These are phyloP conservation scores for Dacryopinax primogenitus DNA, from an alignment of 768 basidiomycete genomes.

Conservation along the genomic window DNA sequence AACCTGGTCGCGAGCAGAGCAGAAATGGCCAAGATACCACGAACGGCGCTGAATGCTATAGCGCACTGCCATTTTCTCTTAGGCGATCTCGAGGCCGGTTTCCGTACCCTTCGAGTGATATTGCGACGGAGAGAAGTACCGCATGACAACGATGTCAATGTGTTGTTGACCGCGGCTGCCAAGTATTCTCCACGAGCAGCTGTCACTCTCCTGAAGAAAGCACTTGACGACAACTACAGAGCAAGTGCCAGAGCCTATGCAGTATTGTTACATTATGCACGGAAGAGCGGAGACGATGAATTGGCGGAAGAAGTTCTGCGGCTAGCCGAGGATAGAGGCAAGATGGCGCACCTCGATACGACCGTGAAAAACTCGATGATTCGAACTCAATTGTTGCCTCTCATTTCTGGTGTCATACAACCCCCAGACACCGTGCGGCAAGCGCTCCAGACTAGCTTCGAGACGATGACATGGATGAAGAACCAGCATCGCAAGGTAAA, in stretches of 20 bases:
- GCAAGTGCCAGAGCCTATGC: slow-evolving; percentile 48
- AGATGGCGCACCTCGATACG: background rate
- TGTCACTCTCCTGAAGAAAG: slow-evolving; percentile 36
- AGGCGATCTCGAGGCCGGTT: slow-evolving; percentile 37
- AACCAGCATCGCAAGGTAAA: background rate
- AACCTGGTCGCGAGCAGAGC: slow-evolving; percentile 35
- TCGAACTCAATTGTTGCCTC: background rate
- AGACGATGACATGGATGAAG: background rate
- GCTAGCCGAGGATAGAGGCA: slow-evolving; percentile 25
- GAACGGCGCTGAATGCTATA: slow-evolving; percentile 43
- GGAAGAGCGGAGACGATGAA: slow-evolving; percentile 32
- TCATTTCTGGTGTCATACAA: background rate
- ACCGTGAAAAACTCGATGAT: background rate
- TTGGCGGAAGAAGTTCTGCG: slow-evolving; percentile 36
- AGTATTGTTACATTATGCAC: slow-evolving; percentile 49
- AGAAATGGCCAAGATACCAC: slow-evolving; percentile 38
- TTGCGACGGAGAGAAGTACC: slow-evolving; percentile 40
- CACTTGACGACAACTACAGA: slow-evolving; percentile 36
- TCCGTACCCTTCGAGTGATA: slow-evolving; percentile 37
- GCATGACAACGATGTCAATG: slow-evolving; percentile 52
- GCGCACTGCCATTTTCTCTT: slow-evolving; percentile 51
- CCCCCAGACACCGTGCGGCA: background rate
- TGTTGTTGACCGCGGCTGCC: slow-evolving; percentile 45
- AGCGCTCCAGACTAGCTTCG: background rate
- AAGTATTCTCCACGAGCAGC: slow-evolving; percentile 38